Evolutionary conservation across 2,329 filamentous ascomycete species (phyloP), one percentile per base, ranked within the genome.

Genomic region (Stenocarpella maydis): DNA sequence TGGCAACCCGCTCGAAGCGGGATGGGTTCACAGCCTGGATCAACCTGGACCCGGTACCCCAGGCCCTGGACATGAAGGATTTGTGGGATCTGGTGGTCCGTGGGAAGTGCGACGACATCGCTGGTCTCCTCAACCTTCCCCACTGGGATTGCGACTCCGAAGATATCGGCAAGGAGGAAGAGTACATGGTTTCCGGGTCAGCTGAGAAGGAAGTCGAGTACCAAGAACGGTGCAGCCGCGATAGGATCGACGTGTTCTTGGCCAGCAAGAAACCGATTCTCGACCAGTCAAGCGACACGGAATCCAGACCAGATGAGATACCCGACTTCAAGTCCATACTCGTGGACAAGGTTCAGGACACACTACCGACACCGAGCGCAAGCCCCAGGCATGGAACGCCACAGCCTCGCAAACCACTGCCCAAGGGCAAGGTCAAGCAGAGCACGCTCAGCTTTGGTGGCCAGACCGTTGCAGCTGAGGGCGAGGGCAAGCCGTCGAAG

Each of bases 1-100:
- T 91, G 61, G 91, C 94, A 39, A 93, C 97, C n/a, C 88, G 95
- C 71, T 89, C 91, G 75, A 89, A 94, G 67, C 89, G 89, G 73
- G 92, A 97, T 74, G 95, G 95, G 0, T 88, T 97, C 69, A 94
- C 95, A 0, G 91, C 97, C 61, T 99, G 95, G 94, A 93, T 99
- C 80, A 98, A 98, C 80, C 89, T 94, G 66, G 94, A 97, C 71
- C 86, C 92, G 0, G 92, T 94, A 73, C 96, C 96, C 1, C 87
- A 90, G 52, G 91, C 92, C 24, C 90, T 89, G 73, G 94, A 98
- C 69, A 91, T 98, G 72, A 95, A 95, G 77, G 92, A 97, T 72
- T 94, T 93, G 76, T 99, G 95, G 92, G 96, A 99, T 79, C 82
- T 98, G 71, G 89, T 98, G 21, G 92, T 99, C 43, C 90, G 90